These are phyloP conservation scores for Fusarium udum DNA, from an alignment of 2,329 filamentous ascomycete species.

Conservation along the genomic window DNA sequence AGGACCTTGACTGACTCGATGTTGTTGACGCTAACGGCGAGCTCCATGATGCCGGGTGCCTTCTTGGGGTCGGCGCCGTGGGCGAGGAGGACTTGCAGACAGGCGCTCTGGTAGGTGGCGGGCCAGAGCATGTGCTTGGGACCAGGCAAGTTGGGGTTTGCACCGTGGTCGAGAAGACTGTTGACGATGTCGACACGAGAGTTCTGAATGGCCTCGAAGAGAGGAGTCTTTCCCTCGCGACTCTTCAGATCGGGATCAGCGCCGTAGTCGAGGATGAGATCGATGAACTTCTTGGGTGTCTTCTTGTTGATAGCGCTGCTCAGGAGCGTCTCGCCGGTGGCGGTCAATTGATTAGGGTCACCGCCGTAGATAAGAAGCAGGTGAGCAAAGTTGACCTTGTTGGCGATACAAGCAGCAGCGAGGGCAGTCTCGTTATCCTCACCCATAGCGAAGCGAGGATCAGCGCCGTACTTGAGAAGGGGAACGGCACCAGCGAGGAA, in stretches of 20 bases:
- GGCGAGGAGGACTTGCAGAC: slow-evolving; percentile 65
- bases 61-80: slow-evolving; percentile 70
- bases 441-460: slow-evolving; percentile 62
- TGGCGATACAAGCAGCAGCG: slow-evolving; percentile 58
- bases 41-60: slow-evolving; percentile 70
- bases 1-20: slow-evolving; percentile 68
- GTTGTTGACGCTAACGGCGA: slow-evolving; percentile 70
- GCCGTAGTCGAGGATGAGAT: slow-evolving; percentile 68
- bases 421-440: slow-evolving; percentile 65
- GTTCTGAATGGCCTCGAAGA: slow-evolving; percentile 69
- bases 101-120: slow-evolving; percentile 66
- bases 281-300: slow-evolving; percentile 62
- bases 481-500: slow-evolving; percentile 66
- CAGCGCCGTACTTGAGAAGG: slow-evolving; percentile 72
- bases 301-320: slow-evolving; percentile 69
- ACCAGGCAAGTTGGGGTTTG: slow-evolving; percentile 73
- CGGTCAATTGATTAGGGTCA: slow-evolving; percentile 62
- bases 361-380: slow-evolving; percentile 70
- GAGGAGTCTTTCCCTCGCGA: slow-evolving; percentile 67
- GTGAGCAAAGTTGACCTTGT: slow-evolving; percentile 66
- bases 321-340: slow-evolving; percentile 68
- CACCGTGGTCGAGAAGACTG: slow-evolving; percentile 62
- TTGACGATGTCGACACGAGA: slow-evolving; percentile 66
- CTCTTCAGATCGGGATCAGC: slow-evolving; percentile 68
- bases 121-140: slow-evolving; percentile 77